Conservation (phyloP, 2,329 filamentous ascomycete genomes). For the Phyllosticta citribraziliensis region DNA sequence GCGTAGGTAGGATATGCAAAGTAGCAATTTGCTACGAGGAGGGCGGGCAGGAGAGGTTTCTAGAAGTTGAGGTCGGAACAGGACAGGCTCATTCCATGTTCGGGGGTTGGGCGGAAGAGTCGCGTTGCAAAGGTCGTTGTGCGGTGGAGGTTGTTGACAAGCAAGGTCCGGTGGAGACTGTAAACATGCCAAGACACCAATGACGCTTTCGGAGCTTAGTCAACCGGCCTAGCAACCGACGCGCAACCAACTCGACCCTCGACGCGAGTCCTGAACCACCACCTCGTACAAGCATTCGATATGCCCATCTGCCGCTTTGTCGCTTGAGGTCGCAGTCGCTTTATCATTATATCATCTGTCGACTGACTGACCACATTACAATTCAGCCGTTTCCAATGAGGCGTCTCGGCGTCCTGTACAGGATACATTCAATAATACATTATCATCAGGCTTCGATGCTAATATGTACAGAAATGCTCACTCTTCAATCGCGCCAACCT, state of each 20-base stretch:
- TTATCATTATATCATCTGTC: no score
- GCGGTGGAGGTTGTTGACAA: not conserved
- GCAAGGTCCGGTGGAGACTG: not conserved
- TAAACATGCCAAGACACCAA: slow-evolving; percentile 8
- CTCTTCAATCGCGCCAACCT: not conserved
- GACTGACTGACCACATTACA: no score
- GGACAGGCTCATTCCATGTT: slow-evolving; percentile 4
- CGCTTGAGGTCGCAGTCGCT: no score
- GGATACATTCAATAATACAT: not conserved
- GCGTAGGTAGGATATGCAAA: slow-evolving; percentile 2
- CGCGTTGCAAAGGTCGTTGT: slow-evolving; percentile 5
- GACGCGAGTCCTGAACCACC: not conserved
- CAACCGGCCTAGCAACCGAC: not conserved
- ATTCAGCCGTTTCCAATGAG: not conserved
- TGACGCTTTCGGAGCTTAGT: slow-evolving; percentile 1
- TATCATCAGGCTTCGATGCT: not conserved
- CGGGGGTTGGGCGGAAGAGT: slow-evolving; percentile 8
- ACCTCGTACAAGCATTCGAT: not conserved
- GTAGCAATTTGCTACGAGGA: not conserved
- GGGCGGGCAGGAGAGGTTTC: not conserved
- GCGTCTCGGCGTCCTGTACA: not conserved
- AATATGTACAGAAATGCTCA: not conserved
- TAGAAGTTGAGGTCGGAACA: not conserved
- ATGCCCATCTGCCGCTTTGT: no score
- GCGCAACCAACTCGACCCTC: not conserved